These are phyloP conservation scores for Capsella bursapastoris DNA, from an alignment of 345 rosid genomes.

Conservation along the genomic window DNA sequence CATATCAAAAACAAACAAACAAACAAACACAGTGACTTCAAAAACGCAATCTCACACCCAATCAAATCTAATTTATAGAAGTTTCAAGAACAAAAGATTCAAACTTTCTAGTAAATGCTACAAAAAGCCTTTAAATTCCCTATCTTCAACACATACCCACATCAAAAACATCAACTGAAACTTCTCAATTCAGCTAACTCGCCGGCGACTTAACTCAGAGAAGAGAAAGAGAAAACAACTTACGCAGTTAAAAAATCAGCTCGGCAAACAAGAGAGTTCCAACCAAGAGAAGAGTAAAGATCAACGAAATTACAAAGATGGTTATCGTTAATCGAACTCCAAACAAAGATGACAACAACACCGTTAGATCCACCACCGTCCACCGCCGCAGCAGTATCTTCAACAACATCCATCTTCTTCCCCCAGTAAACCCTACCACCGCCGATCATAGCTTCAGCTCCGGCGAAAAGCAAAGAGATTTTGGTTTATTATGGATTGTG, in stretches of 20 bases:
- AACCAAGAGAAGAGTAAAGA: constrained; percentile 85
- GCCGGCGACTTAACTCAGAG: neutral
- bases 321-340: constrained; percentile 67
- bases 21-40: too few relatives aligned
- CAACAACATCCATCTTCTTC: constrained; percentile 30
- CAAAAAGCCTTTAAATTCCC: neutral
- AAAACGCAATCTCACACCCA: too few relatives aligned
- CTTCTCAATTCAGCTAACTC: neutral
- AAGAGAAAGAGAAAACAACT: constrained; percentile 25
- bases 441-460: constrained; percentile 53
- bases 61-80: too few relatives aligned
- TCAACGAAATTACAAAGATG: constrained; percentile 58
- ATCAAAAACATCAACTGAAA: neutral
- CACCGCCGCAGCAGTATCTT: neutral
- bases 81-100: too few relatives aligned
- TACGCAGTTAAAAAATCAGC: constrained; percentile 82
- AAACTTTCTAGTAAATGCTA: neutral
- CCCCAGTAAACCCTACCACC: constrained; percentile 77
- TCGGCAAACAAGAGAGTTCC: constrained; percentile 83
- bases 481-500: neutral
- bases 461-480: constrained; percentile 7
- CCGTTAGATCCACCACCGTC: constrained; percentile 56
- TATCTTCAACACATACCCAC: neutral
- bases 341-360: constrained; percentile 73
- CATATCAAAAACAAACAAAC: too few relatives aligned